A percentile compares a stretch with the other conserved stretches of the same genome.
These are phyloP conservation scores for Kazachstania africana DNA, from an alignment of 805 yeast genomes.

Conservation along the genomic window DNA sequence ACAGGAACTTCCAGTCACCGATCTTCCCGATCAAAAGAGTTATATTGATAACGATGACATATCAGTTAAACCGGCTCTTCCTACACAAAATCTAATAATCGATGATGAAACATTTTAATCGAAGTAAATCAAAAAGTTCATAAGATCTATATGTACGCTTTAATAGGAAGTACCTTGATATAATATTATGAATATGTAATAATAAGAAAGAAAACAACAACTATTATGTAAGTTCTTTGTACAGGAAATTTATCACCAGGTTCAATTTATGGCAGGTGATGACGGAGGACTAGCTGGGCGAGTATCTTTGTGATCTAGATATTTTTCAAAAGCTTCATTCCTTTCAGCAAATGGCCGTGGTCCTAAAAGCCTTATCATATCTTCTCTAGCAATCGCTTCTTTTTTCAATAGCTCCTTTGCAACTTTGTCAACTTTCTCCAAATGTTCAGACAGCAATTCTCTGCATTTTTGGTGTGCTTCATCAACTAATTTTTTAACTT, in stretches of 20 bases:
- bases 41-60: no score
- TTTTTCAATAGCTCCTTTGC: conserved; percentile 78
- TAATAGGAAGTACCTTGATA: background rate
- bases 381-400: conserved; percentile 89
- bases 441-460: conserved; percentile 49
- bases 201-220: background rate
- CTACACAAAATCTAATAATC: conserved; percentile 21
- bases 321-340: conserved; percentile 87
- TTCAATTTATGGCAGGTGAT: conserved; percentile 8
- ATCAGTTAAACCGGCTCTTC: background rate
- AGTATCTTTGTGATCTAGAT: conserved; percentile 36
- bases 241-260: background rate
- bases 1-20: no score
- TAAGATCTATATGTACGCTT: background rate
- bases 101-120: conserved; percentile 25
- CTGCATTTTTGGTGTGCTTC: conserved; percentile 67
- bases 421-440: conserved; percentile 65
- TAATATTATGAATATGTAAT: conserved; percentile 1
- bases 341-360: conserved; percentile 85
- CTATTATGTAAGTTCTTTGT: background rate
- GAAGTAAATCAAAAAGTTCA: no score
- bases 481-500: conserved; percentile 66
- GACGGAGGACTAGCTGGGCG: no score
- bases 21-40: no score
- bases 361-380: conserved; percentile 83